These are phyloP conservation scores for Moesziomyces sp. DNA, from an alignment of 1,284 basidiomycete genomes.

Conservation along the genomic window DNA sequence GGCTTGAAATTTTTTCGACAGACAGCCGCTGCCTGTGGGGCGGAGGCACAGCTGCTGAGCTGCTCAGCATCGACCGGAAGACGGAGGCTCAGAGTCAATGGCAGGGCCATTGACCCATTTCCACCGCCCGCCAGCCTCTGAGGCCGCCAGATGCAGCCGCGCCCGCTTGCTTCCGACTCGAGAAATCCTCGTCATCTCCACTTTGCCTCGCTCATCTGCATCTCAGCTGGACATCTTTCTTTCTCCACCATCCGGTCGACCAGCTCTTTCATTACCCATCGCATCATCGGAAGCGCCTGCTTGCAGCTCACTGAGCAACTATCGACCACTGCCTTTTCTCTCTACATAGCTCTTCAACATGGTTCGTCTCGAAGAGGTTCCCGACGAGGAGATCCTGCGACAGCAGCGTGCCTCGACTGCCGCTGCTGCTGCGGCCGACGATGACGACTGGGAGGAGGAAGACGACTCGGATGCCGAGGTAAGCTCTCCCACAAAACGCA, in stretches of 20 bases:
- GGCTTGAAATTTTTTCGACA: constrained; percentile 1
- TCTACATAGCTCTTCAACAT: constrained; percentile 12
- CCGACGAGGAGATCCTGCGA: constrained; percentile 51
- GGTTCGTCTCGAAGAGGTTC: constrained; percentile 52
- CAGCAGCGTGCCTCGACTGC: constrained; percentile 38
- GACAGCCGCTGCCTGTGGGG: constrained; percentile 2
- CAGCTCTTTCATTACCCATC: no score
- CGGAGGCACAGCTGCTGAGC: not conserved
- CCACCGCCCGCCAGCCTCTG: not conserved
- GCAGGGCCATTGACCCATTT: no score
- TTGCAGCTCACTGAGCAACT: not conserved
- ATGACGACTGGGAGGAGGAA: constrained; percentile 46
- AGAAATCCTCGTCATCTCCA: constrained; percentile 35
- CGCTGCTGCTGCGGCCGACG: constrained; percentile 31
- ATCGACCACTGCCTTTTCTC: not conserved
- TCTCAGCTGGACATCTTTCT: not conserved
- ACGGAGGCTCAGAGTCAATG: not conserved
- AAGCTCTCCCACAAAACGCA: not conserved
- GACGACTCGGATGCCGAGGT: constrained; percentile 48
- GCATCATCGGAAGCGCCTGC: not conserved
- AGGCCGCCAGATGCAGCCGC: not conserved
- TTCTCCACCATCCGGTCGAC: not conserved
- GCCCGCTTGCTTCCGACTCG: constrained; percentile 19
- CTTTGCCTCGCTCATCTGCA: constrained; percentile 2
- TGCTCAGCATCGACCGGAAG: not conserved